Percentiles rank a stretch among this genome's conserved stretches.
Conservation (phyloP, 1,284 basidiomycete genomes). For the Apiotrichum mycotoxinovorans region DNA sequence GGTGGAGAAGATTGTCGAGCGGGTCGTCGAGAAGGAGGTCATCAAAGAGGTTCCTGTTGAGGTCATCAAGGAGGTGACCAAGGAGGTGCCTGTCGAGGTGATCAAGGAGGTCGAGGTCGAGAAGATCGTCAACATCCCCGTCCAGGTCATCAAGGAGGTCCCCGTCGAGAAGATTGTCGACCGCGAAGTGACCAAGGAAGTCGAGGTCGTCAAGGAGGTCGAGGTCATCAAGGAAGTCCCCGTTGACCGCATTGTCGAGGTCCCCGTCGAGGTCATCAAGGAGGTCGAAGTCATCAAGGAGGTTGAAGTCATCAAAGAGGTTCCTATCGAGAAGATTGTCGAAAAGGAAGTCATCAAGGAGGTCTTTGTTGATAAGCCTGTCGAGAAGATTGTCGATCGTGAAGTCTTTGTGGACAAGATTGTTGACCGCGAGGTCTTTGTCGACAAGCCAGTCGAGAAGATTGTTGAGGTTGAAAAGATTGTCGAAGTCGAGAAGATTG, state of each 20-base stretch:
- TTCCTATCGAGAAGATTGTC: conserved; percentile 32
- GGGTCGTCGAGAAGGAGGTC: conserved; percentile 41
- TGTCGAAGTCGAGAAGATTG: conserved; percentile 42
- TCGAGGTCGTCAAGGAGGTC: conserved; percentile 30
- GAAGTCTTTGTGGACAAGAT: conserved; percentile 36
- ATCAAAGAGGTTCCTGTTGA: conserved; percentile 43
- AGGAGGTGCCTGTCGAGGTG: conserved; percentile 36
- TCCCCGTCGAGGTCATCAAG: conserved; percentile 36
- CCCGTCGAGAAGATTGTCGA: conserved; percentile 37
- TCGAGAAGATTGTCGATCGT: conserved; percentile 35
- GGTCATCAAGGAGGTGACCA: conserved; percentile 33
- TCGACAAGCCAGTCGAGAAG: conserved; percentile 33
- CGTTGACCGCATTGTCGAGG: conserved; percentile 45
- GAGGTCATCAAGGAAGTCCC: conserved; percentile 18
- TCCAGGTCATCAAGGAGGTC: conserved; percentile 40
- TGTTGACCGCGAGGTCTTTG: conserved; percentile 28
- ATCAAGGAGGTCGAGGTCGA: conserved; percentile 44
- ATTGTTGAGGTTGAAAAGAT: conserved; percentile 47
- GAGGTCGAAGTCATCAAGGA: conserved; percentile 37
- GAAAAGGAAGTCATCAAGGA: conserved; percentile 22
- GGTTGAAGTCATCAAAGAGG: conserved; percentile 37
- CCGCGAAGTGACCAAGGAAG: conserved; percentile 43
- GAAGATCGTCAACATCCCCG: conserved; percentile 22
- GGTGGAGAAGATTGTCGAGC: conserved; percentile 25
- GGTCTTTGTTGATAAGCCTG: conserved; percentile 34